A percentile compares a stretch with the other conserved stretches of the same genome.
These are phyloP conservation scores for Phytophthora multivora DNA, from an alignment of 352 stramenopile genomes.

Conservation along the genomic window DNA sequence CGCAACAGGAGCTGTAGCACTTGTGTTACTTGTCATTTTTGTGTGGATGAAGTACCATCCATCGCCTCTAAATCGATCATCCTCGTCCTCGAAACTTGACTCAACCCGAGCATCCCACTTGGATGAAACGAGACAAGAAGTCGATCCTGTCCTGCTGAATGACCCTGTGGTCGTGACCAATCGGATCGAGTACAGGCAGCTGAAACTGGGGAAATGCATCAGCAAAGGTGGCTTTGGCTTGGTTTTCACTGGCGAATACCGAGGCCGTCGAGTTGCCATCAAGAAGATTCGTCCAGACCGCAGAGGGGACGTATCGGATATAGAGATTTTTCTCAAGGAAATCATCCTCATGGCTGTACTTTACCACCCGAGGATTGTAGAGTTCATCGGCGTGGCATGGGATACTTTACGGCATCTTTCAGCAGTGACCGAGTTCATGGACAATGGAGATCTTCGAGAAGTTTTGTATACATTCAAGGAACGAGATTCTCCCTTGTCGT, in stretches of 20 bases:
- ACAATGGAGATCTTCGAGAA: conserved; percentile 58
- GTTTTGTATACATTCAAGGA: conserved; percentile 54
- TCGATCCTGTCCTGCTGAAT: conserved; percentile 20
- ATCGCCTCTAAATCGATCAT: conserved; percentile 15
- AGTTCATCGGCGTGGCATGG: conserved; percentile 43
- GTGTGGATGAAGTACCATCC: conserved; percentile 25
- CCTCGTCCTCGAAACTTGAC: conserved; percentile 27
- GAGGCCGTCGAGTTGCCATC: conserved; percentile 31
- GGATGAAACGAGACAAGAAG: conserved; percentile 22
- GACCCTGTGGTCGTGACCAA: conserved; percentile 43
- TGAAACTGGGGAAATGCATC: conserved; percentile 36
- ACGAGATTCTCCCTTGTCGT: conserved; percentile 37
- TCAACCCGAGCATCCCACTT: conserved; percentile 13
- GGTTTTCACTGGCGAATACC: conserved; percentile 35
- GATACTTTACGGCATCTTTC: conserved; percentile 52
- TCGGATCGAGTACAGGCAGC: conserved; percentile 37
- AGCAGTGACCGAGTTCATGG: conserved; percentile 71
- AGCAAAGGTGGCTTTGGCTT: conserved; percentile 39
- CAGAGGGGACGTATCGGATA: conserved; percentile 24
- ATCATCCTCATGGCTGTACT: conserved; percentile 46
- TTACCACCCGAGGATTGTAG: conserved; percentile 38
- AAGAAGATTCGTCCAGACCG: conserved; percentile 38
- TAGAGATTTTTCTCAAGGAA: conserved; percentile 36
- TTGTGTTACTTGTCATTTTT: conserved; percentile 26
- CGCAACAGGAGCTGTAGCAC: conserved; percentile 11